phyloP scores from a whole-genome alignment of 441 rosid species.

The Pelargonium myrrhifolium region DNA sequence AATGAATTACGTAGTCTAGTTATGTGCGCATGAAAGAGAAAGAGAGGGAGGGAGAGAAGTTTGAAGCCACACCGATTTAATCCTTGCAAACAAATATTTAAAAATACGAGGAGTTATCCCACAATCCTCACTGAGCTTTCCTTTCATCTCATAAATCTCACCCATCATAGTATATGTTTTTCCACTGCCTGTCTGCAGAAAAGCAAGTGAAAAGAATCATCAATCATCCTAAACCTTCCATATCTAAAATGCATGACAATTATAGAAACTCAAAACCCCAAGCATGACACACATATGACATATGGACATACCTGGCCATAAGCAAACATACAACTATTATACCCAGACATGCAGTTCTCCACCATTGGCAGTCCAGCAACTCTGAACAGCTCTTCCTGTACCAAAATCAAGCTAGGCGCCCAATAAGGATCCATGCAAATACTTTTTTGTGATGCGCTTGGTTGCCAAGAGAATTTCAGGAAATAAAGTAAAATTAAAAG shows the following conservation, averaged over 20 bases:
- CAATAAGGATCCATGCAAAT: constrained; percentile 9
- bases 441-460: not conserved
- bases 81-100: constrained; percentile 95
- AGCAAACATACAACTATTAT: constrained; percentile 96
- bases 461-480: constrained; percentile 4
- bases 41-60: constrained; percentile 6
- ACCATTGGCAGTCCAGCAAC: constrained; percentile 92
- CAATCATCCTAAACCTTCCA: not conserved
- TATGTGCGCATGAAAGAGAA: constrained; percentile 10
- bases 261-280: not conserved
- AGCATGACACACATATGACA: not conserved
- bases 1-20: not conserved
- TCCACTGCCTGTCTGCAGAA: constrained; percentile 92
- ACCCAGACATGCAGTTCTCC: constrained; percentile 97
- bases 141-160: constrained; percentile 70
- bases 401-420: constrained; percentile 14
- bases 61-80: constrained; percentile 45
- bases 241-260: not conserved
- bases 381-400: constrained; percentile 81
- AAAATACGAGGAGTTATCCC: constrained; percentile 98
- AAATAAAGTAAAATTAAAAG: not conserved
- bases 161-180: constrained; percentile 96
- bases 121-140: constrained; percentile 68
- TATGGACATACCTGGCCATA: constrained; percentile 83
- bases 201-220: constrained; percentile 14